phyloP scores from a whole-genome alignment of 129 eudicot species.

The sunflower (Helianthus annuus) region DNA sequence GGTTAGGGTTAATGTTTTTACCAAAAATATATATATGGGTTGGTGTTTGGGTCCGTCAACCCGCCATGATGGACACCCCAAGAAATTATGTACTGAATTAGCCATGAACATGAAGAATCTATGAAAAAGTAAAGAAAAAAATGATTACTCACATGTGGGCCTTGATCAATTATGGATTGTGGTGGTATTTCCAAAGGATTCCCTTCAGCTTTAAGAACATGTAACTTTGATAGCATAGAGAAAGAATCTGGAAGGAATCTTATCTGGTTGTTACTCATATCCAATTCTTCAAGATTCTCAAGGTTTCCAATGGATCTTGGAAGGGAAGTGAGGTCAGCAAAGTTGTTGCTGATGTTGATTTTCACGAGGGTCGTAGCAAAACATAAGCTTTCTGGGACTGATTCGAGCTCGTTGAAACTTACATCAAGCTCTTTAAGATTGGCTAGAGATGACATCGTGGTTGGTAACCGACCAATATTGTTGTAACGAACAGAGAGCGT shows the following conservation, averaged over 20 bases:
- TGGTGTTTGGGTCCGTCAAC: too few relatives aligned
- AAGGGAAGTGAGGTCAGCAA: constrained; percentile 69
- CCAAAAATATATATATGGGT: too few relatives aligned
- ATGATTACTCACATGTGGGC: constrained; percentile 53
- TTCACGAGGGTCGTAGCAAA: constrained; percentile 77
- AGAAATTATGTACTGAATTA: constrained; percentile 1
- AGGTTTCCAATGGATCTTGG: constrained; percentile 98
- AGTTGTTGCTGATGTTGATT: constrained; percentile 81
- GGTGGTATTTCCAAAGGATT: constrained; percentile 90
- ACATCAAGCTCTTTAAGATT: constrained; percentile 74
- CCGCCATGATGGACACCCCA: too few relatives aligned
- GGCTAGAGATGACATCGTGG: constrained; percentile 66
- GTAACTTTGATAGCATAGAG: constrained; percentile 55
- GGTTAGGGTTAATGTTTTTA: too few relatives aligned
- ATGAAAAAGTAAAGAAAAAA: neutral
- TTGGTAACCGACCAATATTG: constrained; percentile 70
- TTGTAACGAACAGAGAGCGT: constrained; percentile 67
- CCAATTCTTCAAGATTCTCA: constrained; percentile 79
- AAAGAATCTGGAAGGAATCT: constrained; percentile 79
- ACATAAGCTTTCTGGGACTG: constrained; percentile 87
- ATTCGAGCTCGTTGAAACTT: constrained; percentile 86
- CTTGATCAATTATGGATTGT: constrained; percentile 48
- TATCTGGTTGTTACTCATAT: constrained; percentile 81
- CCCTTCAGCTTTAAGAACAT: constrained; percentile 70
- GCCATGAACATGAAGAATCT: neutral